Conservation (phyloP, 202 grass and related monocot species). For the Schoenoplectus tabernaemontani region DNA sequence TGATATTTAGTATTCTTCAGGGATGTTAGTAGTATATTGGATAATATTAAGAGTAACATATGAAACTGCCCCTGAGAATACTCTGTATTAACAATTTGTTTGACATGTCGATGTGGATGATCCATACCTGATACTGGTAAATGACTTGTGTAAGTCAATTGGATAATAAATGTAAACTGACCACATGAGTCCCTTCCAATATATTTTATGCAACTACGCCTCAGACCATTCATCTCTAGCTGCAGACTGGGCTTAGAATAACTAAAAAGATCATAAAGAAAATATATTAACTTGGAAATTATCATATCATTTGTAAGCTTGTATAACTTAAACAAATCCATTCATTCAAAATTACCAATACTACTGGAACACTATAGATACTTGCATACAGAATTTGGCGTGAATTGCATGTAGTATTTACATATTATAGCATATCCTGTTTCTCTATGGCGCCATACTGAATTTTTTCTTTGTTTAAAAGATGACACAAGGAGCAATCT, state of each 20-base stretch:
- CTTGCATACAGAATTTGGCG: too few relatives aligned
- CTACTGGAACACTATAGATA: background rate
- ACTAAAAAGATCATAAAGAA: background rate
- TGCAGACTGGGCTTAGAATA: background rate
- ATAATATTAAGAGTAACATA: background rate
- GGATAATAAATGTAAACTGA: background rate
- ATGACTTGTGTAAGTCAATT: background rate
- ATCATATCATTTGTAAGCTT: background rate
- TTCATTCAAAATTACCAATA: background rate
- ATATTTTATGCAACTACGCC: background rate
- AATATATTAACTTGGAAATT: background rate
- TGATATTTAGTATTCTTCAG: background rate
- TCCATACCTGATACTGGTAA: background rate
- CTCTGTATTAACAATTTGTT: background rate
- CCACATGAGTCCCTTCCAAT: background rate
- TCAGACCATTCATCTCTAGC: background rate
- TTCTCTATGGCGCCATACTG: background rate
- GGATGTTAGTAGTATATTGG: background rate
- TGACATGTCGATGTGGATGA: background rate
- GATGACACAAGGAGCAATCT: slow-evolving; percentile 48
- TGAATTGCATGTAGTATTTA: slow-evolving; percentile 19
- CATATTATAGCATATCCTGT: slow-evolving; percentile 18
- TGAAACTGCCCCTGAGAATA: background rate
- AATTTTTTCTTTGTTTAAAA: slow-evolving; percentile 29
- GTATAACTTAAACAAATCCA: background rate